phyloP scores from a whole-genome alignment of 169 alveolate species.

The Eimeria mitis region DNA sequence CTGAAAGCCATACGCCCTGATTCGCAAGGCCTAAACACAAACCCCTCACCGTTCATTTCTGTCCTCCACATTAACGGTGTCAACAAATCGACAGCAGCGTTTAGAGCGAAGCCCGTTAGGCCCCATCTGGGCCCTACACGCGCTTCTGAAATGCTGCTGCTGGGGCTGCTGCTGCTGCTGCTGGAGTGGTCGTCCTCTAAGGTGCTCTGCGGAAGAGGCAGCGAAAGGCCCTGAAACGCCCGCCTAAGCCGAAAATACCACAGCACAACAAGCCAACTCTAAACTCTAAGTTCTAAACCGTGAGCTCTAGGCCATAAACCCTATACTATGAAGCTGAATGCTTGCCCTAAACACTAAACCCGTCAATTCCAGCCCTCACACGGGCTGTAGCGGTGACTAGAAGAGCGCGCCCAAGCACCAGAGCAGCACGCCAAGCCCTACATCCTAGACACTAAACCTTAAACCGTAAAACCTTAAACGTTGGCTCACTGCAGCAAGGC shows the following conservation, averaged over 20 bases:
- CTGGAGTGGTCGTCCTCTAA: slow-evolving; percentile 6
- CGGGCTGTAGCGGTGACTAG: neutral
- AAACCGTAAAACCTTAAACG: slow-evolving; percentile 2
- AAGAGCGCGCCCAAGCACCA: neutral
- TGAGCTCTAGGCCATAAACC: neutral
- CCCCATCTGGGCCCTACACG: slow-evolving; percentile 54
- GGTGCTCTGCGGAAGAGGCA: slow-evolving; percentile 39
- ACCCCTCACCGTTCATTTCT: slow-evolving; percentile 58
- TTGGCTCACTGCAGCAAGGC: slow-evolving; percentile 42
- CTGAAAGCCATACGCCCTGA: neutral
- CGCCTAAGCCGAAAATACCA: neutral
- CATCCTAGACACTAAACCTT: neutral
- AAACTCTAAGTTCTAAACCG: neutral
- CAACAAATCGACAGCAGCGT: slow-evolving; percentile 51
- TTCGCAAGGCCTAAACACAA: neutral
- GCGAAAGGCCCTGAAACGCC: slow-evolving; percentile 20
- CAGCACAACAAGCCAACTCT: neutral
- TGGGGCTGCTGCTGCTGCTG: slow-evolving; percentile 56
- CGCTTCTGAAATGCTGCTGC: slow-evolving; percentile 9
- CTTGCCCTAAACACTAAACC: neutral
- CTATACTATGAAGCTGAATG: too few relatives aligned
- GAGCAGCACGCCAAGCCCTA: neutral
- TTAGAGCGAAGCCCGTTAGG: slow-evolving; percentile 44
- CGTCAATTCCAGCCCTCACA: neutral
- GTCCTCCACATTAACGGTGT: slow-evolving; percentile 69